Base-by-base conservation (phyloP, 306 rosid species). In the Albizia julibrissin region DNA sequence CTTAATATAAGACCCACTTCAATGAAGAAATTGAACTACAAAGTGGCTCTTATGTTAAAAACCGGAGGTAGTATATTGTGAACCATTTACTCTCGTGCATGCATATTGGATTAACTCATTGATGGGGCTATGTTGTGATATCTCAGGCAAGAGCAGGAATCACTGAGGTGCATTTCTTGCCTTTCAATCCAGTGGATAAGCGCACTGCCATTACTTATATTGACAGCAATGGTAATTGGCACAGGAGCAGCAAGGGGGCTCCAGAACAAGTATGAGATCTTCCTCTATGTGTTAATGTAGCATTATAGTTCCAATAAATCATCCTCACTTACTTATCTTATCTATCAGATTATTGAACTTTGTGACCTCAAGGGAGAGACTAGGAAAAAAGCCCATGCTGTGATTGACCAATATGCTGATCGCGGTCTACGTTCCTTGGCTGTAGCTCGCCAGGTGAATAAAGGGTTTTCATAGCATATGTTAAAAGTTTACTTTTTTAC, bases 211-310 rank as follows among this genome's bases (percentile, higher is more conserved):
- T 89, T 69, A 94, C 98, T 84, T 94, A 87, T 86, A 81, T 90
- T 68, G 97, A 94, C 24, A 14, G 8, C n/a, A 10, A 90, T 3
- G 92, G 92, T 10, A 42, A 89, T 69, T 92, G 98, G 96, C 88
- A 91, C 79, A 79, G 98, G 79, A 82, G 92, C 79, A 92, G 97
- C 93, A 94, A 94, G 84, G 98, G 98, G 83, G 98, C 98, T 52
- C 98, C 98, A 66, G 98, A 94, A 78, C 97, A 94, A 88, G 98
- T 94, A 81, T 80, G 82, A 42, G 12, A 78, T 42, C 18, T 37
- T n/a, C 62, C 69, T 56, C 27, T 56, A 29, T 62, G 56, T 15
- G 43, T 68, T 37, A 33, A 7, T 67, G 50, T 7, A 72, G 1
- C 76, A 72, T 43, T 81, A 69, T 10, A 68, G 24, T 49, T n/a